A percentile compares a stretch with the other conserved stretches of the same genome.
phyloP scores from a whole-genome alignment of 2,329 filamentous ascomycete species.

The Neofusicoccum kwambonambiense region DNA sequence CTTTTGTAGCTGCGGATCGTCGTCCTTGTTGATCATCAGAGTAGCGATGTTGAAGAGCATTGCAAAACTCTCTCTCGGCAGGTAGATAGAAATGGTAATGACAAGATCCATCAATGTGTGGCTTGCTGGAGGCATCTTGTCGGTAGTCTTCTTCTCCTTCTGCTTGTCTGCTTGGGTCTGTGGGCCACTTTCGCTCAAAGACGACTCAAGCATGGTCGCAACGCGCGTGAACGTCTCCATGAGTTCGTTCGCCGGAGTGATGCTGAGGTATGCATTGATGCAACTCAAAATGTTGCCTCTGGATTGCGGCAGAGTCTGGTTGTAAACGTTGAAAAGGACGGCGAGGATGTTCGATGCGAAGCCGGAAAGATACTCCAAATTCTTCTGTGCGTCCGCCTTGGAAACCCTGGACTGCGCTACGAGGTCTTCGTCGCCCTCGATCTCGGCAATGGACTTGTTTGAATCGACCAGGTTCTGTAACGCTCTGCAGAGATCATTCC shows the following conservation, averaged over 20 bases:
- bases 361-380: constrained; percentile 74
- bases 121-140: constrained; percentile 83
- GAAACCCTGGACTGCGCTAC: constrained; percentile 76
- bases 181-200: constrained; percentile 60
- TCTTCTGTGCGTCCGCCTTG: constrained; percentile 71
- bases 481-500: constrained; percentile 81
- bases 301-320: constrained; percentile 89
- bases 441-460: constrained; percentile 74
- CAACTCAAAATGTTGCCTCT: constrained; percentile 88
- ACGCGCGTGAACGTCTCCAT: constrained; percentile 87
- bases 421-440: constrained; percentile 69
- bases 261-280: constrained; percentile 91
- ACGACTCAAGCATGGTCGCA: constrained; percentile 74
- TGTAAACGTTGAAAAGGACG: constrained; percentile 99
- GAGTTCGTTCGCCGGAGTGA: constrained; percentile 75
- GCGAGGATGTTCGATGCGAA: constrained; percentile 89
- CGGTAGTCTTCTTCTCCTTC: constrained; percentile 60
- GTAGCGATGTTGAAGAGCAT: constrained; percentile 84
- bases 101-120: constrained; percentile 96
- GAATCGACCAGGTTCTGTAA: constrained; percentile 88
- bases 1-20: constrained; percentile 93
- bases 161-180: constrained; percentile 65
- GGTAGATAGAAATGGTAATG: constrained; percentile 91
- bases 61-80: constrained; percentile 81
- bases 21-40: constrained; percentile 74